A percentile compares a stretch with the other conserved stretches of the same genome.
Evolutionary conservation across 257 asterid genomes (phyloP).

Genomic region (Solanum etuberosum): DNA sequence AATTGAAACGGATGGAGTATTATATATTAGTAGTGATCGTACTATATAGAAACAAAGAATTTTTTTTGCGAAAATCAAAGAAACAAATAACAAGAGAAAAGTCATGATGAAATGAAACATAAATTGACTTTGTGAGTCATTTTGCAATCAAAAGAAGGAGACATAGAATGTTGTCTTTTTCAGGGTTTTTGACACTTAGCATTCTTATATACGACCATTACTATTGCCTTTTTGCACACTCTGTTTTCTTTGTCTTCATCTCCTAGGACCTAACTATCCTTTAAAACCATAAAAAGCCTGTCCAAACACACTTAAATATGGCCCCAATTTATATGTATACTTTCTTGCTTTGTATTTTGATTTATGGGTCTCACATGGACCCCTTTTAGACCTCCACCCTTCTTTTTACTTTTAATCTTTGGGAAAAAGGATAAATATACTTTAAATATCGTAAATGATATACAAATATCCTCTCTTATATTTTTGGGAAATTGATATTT

Average conservation of each 20-base stretch:
- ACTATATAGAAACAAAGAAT: background rate
- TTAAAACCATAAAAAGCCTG: background rate
- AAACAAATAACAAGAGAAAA: background rate
- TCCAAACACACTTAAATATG: background rate
- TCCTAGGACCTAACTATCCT: background rate
- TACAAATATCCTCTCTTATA: rapidly evolving
- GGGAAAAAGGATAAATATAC: too few species aligned
- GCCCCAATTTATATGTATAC: background rate
- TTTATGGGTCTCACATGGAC: background rate
- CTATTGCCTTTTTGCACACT: background rate
- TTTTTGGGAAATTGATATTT: too few species aligned
- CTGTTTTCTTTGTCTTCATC: background rate
- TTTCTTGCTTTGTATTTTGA: background rate
- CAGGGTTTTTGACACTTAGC: background rate
- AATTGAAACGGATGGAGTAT: too few species aligned
- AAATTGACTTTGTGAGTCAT: background rate
- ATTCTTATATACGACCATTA: background rate
- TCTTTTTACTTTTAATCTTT: too few species aligned
- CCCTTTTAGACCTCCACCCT: background rate
- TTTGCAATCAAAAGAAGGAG: background rate
- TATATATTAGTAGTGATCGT: background rate
- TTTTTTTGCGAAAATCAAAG: background rate
- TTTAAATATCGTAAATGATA: too few species aligned
- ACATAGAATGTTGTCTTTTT: background rate
- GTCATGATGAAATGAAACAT: background rate